These are phyloP conservation scores for Lipomyces sp. DNA, from an alignment of 805 yeast species.

Conservation along the genomic window DNA sequence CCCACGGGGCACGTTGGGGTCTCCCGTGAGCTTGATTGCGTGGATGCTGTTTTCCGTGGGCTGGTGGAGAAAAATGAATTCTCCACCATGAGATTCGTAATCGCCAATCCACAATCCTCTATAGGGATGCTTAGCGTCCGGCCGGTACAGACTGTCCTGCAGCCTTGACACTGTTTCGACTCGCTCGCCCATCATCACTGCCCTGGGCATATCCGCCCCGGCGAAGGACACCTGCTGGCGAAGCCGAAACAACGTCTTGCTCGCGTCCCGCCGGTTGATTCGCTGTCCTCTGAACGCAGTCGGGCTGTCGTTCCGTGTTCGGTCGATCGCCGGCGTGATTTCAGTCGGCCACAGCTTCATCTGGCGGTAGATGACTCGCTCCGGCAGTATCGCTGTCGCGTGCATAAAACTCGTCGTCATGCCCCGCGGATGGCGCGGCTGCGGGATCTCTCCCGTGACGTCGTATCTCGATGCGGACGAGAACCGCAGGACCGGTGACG, in stretches of 20 bases:
- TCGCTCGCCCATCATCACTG: slow-evolving; percentile 24
- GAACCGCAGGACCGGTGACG: slow-evolving; percentile 16
- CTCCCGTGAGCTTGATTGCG: slow-evolving; percentile 34
- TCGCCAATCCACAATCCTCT: slow-evolving; percentile 36
- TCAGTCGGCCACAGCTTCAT: slow-evolving; percentile 34
- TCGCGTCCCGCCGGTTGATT: slow-evolving; percentile 18
- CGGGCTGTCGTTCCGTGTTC: slow-evolving; percentile 29
- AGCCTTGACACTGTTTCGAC: slow-evolving; percentile 32
- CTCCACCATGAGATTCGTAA: slow-evolving; percentile 24
- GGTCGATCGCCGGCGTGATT: slow-evolving; percentile 28
- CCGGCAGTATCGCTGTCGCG: slow-evolving; percentile 26
- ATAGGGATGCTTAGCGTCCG: slow-evolving; percentile 25
- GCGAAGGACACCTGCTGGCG: slow-evolving; percentile 20
- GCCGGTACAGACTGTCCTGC: slow-evolving; percentile 9
- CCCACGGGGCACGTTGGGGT: slow-evolving; percentile 33
- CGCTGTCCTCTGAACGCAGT: slow-evolving; percentile 29
- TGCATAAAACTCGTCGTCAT: slow-evolving; percentile 20
- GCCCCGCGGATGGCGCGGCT: slow-evolving; percentile 14
- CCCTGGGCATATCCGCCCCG: slow-evolving; percentile 6
- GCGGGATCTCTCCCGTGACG: slow-evolving; percentile 13
- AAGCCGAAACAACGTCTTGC: slow-evolving; percentile 26
- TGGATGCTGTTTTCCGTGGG: slow-evolving; percentile 30
- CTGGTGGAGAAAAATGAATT: slow-evolving; percentile 32
- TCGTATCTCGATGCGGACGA: slow-evolving; percentile 20
- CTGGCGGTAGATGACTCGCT: slow-evolving; percentile 28